Evolutionary conservation across 345 rosid species (phyloP).

Genomic region (Corchorus capsularis): DNA sequence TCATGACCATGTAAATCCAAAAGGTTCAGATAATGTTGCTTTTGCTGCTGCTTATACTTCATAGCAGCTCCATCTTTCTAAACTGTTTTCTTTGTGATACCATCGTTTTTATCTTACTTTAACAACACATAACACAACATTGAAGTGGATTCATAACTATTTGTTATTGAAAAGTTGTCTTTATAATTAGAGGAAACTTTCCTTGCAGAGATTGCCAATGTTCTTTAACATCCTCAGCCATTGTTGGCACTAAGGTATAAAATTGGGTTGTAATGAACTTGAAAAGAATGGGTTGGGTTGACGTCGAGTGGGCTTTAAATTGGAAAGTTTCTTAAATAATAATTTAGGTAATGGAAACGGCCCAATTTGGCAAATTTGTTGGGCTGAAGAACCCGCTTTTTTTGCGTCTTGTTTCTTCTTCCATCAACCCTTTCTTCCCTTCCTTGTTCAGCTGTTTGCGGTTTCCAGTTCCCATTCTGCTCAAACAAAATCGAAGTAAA

Average conservation of each 20-base stretch:
- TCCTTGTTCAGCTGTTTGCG: too few species aligned
- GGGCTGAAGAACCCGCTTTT: neutral
- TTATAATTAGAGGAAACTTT: too few species aligned
- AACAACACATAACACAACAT: too few species aligned
- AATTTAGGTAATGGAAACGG: neutral
- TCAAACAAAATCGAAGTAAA: neutral
- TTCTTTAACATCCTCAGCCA: too few species aligned
- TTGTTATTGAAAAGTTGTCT: too few species aligned
- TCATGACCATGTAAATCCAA: slow-evolving; percentile 35
- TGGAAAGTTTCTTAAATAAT: neutral
- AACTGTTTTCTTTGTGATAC: neutral
- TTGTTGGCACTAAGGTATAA: too few species aligned
- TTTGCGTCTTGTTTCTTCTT: neutral
- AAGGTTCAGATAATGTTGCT: slow-evolving; percentile 24
- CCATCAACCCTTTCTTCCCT: neutral
- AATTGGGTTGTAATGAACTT: too few species aligned
- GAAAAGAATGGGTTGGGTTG: too few species aligned
- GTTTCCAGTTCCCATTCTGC: neutral
- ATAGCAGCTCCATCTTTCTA: slow-evolving; percentile 3
- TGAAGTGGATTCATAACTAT: too few species aligned
- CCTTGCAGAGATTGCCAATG: too few species aligned
- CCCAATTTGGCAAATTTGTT: neutral
- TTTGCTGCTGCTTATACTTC: slow-evolving; percentile 24
- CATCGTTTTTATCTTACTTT: neutral
- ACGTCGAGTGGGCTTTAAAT: neutral